Evolutionary conservation across 106 monocot genomes (phyloP), one percentile per base, ranked within the genome.

Genomic region (Dioscorea alata): DNA sequence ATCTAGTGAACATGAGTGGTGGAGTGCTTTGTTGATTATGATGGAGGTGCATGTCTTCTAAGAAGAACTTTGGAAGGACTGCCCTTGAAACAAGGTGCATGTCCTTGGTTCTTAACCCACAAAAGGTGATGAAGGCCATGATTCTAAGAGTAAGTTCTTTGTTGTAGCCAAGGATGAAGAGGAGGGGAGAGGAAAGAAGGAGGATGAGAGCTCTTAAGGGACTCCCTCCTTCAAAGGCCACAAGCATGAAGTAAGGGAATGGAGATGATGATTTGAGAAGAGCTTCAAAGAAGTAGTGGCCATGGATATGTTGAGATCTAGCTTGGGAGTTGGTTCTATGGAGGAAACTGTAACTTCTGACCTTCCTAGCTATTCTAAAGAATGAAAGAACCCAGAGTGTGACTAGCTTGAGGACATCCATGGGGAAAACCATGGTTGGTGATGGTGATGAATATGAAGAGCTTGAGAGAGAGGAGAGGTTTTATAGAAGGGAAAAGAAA

Each of bases 241-340:
- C 87, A 17, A 87, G 75, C 94, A 94, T 87, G 87, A 90, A 94
- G 90, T 60, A 90, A 48, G 94, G 85, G 76, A 87, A 94, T 16
- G 57, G 68, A 64, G 87, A 80, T 0, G 69, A n/a, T 14, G 82
- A 68, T 21, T 76, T 73, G 0, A 88, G 64, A 15, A 92, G 78
- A 33, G 75, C 54, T n/a, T 71, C 76, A 23, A 79, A 69, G 77
- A 85, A 68, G 68, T 85, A 79, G 2, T 78, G 6, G 50, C 74
- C 61, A 23, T 82, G 68, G 2, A 42, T 10, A 0, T 42, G 42
- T 10, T 42, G 42, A 42, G 42, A 42, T 42, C 42, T 42, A 10
- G 42, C 42, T 8, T 42, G 42, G 42, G 57, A 22, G 49, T n/a
- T 50, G 15, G n/a, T 66, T 23, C 71, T 63, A 49, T 72, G 72